Percentiles rank a stretch among this genome's conserved stretches.
phyloP scores from a whole-genome alignment of 2,329 filamentous ascomycete genomes.

The Fusarium euwallaceae region DNA sequence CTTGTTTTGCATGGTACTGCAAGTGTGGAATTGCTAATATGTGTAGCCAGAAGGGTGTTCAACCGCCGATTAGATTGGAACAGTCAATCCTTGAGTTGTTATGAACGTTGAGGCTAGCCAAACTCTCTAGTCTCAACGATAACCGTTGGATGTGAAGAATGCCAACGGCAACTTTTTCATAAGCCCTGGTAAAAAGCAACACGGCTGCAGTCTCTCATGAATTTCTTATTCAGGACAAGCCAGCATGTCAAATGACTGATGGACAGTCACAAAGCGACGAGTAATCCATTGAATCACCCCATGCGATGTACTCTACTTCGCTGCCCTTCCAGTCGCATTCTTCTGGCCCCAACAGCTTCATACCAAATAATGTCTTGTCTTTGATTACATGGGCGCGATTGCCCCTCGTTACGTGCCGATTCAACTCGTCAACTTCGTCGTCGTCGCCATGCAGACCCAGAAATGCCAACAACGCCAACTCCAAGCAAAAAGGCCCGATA shows the following conservation, averaged over 20 bases:
- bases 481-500: conserved; percentile 36
- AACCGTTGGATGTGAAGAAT: not conserved
- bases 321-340: not conserved
- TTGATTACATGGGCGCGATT: conserved; percentile 35
- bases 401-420: conserved; percentile 20
- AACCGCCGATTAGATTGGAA: not conserved
- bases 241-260: not conserved
- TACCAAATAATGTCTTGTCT: conserved; percentile 35
- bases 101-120: not conserved
- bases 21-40: not conserved
- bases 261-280: not conserved
- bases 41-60: not conserved
- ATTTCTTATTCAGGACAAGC: not conserved
- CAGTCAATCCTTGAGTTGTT: not conserved
- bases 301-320: conserved; percentile 6
- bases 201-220: not conserved
- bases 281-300: not conserved
- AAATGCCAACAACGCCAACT: conserved; percentile 50
- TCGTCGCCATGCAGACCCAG: conserved; percentile 44
- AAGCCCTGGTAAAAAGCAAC: not conserved
- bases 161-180: not conserved
- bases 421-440: conserved; percentile 27
- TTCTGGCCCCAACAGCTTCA: conserved; percentile 16
- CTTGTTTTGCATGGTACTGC: not conserved
- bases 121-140: not conserved